Evolutionary conservation across 2,329 filamentous ascomycete genomes (phyloP).

Genomic region (Trichoderma pleuroti): DNA sequence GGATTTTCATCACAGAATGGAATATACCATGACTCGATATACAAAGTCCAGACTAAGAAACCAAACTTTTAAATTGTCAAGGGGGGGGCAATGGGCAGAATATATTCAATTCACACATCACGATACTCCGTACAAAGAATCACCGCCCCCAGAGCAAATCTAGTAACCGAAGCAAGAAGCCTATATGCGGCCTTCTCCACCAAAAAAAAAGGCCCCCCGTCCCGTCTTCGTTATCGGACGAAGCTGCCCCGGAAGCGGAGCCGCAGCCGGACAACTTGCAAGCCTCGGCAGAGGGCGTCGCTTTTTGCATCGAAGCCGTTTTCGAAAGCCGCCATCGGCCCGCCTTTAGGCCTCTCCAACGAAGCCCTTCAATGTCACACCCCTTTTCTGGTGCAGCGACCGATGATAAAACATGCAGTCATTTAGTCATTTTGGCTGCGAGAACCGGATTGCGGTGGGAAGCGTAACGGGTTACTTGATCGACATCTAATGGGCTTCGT

Average conservation of each 20-base stretch:
- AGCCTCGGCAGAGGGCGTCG: background rate
- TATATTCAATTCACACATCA: background rate
- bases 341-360: background rate
- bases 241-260: background rate
- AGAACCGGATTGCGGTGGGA: background rate
- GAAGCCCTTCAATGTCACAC: background rate
- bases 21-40: background rate
- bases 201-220: background rate
- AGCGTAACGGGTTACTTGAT: background rate
- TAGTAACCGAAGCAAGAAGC: slow-evolving; percentile 9
- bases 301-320: background rate
- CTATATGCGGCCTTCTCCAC: slow-evolving; percentile 4
- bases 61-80: background rate
- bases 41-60: background rate
- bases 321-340: slow-evolving; percentile 1
- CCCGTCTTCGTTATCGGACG: background rate
- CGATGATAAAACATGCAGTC: background rate
- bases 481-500: background rate
- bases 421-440: background rate
- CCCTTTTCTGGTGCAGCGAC: background rate
- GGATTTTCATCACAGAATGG: background rate
- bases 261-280: background rate
- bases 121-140: background rate
- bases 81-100: background rate
- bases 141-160: background rate